phyloP scores from a whole-genome alignment of 805 yeast genomes.

The Vanderwaltozyma tropicalis region DNA sequence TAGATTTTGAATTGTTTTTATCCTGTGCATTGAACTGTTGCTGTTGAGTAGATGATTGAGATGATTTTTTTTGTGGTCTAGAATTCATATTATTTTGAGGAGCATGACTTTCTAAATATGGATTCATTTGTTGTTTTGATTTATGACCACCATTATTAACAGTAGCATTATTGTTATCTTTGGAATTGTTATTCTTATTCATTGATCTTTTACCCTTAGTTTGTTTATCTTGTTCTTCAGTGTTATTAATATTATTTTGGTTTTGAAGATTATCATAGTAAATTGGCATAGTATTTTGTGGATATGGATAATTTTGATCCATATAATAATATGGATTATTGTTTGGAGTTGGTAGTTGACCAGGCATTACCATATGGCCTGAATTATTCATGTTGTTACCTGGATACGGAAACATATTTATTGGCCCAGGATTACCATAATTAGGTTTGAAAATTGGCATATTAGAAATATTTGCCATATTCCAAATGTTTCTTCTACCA shows the following conservation, averaged over 20 bases:
- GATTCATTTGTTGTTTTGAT: slow-evolving; percentile 12
- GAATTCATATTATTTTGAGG: not conserved
- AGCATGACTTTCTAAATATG: slow-evolving; percentile 13
- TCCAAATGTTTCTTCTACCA: slow-evolving; percentile 17
- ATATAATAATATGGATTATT: slow-evolving; percentile 4
- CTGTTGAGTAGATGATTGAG: slow-evolving; percentile 5
- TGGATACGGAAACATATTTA: slow-evolving; percentile 2
- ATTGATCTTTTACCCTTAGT: slow-evolving; percentile 4
- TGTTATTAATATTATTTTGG: slow-evolving; percentile 2
- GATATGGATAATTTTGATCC: slow-evolving; percentile 1
- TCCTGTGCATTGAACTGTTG: slow-evolving; percentile 4
- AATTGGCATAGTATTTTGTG: slow-evolving; percentile 1
- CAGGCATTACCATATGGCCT: not conserved
- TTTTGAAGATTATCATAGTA: slow-evolving; percentile 2
- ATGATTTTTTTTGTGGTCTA: not conserved
- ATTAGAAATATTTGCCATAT: slow-evolving; percentile 17
- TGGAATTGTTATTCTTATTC: not conserved
- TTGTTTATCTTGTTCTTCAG: slow-evolving; percentile 2
- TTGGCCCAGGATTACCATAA: slow-evolving; percentile 2
- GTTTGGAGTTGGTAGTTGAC: slow-evolving; percentile 3
- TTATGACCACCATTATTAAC: slow-evolving; percentile 4
- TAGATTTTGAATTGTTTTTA: not conserved
- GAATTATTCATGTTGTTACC: not conserved
- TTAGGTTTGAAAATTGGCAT: slow-evolving; percentile 23
- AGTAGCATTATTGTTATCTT: slow-evolving; percentile 3